Evolutionary conservation across 176 grass and related monocot species (phyloP), one percentile per base, ranked within the genome.

Genomic region (Carex pumila): DNA sequence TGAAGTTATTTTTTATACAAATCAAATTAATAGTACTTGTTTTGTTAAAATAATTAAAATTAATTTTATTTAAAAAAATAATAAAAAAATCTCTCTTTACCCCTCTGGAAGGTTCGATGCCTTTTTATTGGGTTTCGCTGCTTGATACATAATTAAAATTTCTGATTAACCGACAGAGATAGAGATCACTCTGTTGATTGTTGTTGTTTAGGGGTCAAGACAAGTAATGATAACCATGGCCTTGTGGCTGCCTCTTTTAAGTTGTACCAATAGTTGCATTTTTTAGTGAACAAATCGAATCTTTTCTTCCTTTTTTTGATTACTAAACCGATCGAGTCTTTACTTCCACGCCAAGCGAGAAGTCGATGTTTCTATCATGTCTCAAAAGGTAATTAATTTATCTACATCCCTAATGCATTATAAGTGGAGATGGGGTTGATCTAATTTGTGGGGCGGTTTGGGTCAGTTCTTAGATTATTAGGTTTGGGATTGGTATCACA

Each of bases 331-430:
- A 21, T 7, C 6, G 19, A 62, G 19, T 62, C 60, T 25, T 76
- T 15, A 53, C 72, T 55, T 76, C 49, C 72, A 76, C 72, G 72
- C 32, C 45, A 76, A 76, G 72, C 22, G 72, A 76, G 72, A 55
- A 21, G 31, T 71, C 25, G 25, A 25, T 25, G 25, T 25, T 25
- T 25, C 25, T 25, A 25, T 25, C 25, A 25, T 25, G 25, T 25
- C 25, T 25, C 25, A 25, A 25, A 25, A 25, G 25, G 25, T 25
- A 25, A 25, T 25, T 25, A 25, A 25, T 25, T 25, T 25, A 25
- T 25, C 25, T 25, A 25, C 25, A 25, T 25, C 25, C 25, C 25
- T 25, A 25, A 25, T 25, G 25, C 25, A 25, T 25, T 25, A 39
- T 39, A 22, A 73, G 70, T 73, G 70, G 43, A 73, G 70, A 73